These are phyloP conservation scores for Phallus indusiatus DNA, from an alignment of 768 basidiomycete species.

Conservation along the genomic window DNA sequence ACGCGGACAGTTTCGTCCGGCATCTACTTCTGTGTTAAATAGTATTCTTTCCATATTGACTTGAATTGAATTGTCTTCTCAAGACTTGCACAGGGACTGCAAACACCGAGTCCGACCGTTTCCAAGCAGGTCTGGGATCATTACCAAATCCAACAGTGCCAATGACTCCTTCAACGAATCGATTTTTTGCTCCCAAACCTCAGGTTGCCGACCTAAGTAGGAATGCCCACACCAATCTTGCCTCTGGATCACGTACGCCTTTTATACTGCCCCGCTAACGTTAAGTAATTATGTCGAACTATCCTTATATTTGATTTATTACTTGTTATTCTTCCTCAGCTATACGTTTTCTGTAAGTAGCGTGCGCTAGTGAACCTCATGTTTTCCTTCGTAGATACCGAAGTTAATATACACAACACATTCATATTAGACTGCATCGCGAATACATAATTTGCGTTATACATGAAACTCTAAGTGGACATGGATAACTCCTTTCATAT, in stretches of 20 bases:
- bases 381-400: too few relatives aligned
- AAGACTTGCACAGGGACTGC: conserved; percentile 12
- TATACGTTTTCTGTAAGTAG: not conserved
- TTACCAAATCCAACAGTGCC: conserved; percentile 20
- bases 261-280: not conserved
- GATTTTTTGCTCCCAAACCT: conserved; percentile 3
- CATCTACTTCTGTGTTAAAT: not conserved
- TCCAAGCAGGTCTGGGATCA: conserved; percentile 14
- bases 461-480: too few relatives aligned
- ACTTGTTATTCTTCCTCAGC: not conserved
- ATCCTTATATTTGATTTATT: not conserved
- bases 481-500: too few relatives aligned
- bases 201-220: not conserved
- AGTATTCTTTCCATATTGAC: not conserved
- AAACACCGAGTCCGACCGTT: conserved; percentile 20
- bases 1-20: not conserved
- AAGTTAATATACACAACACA: too few relatives aligned
- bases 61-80: not conserved
- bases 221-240: not conserved
- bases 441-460: too few relatives aligned
- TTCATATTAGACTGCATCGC: too few relatives aligned
- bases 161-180: conserved; percentile 18
- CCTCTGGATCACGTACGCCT: not conserved
- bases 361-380: not conserved
- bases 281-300: not conserved